Evolutionary conservation across 345 rosid species (phyloP).

Genomic region (Syzygium aromaticum): DNA sequence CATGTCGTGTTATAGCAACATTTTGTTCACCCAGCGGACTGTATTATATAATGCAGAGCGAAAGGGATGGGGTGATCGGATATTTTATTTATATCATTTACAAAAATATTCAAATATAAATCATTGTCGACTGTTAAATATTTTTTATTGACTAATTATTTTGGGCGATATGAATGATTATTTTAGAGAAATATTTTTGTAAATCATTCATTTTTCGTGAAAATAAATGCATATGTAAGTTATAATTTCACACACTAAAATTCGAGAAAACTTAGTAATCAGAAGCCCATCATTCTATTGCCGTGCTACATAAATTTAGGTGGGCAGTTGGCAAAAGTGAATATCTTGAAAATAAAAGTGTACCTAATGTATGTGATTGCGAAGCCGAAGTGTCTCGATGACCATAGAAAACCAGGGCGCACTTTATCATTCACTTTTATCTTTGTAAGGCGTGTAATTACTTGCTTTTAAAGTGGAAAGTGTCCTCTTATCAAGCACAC

Average conservation of each 20-base stretch:
- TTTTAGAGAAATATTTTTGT: too few species aligned
- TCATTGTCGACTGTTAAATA: too few species aligned
- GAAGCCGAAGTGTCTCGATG: neutral
- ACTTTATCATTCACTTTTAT: neutral
- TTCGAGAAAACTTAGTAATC: neutral
- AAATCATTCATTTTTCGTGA: neutral
- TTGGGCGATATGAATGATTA: too few species aligned
- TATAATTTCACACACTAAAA: neutral
- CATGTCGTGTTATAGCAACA: too few species aligned
- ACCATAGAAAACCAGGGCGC: neutral
- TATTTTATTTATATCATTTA: too few species aligned
- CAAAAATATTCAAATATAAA: too few species aligned
- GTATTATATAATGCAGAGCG: too few species aligned
- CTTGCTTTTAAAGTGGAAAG: neutral
- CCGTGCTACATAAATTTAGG: neutral
- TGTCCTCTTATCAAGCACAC: neutral
- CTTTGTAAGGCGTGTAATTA: neutral
- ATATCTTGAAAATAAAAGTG: neutral
- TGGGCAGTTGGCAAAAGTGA: neutral
- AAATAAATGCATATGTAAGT: too few species aligned
- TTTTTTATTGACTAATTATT: too few species aligned
- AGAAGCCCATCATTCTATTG: neutral
- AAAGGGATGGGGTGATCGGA: too few species aligned
- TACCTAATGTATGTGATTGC: neutral
- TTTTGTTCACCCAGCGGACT: too few species aligned